phyloP scores from a whole-genome alignment of 495 filamentous ascomycete genomes.

The Xylaria flabelliformis region DNA sequence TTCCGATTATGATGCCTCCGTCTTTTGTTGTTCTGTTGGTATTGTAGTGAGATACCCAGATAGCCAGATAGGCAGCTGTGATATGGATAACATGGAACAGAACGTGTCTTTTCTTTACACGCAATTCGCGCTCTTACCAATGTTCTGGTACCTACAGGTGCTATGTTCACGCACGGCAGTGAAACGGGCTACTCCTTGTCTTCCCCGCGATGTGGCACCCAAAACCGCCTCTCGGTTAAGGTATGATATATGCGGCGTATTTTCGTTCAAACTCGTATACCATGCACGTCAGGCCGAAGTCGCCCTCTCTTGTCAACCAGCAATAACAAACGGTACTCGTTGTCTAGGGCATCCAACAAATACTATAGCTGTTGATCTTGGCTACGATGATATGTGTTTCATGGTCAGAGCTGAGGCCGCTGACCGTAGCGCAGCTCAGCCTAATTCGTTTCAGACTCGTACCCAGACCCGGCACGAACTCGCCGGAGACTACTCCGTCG shows the following conservation, averaged over 20 bases:
- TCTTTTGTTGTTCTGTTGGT: neutral
- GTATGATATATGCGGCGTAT: neutral
- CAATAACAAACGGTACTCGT: neutral
- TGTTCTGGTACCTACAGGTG: neutral
- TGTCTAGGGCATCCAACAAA: neutral
- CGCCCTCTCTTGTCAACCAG: neutral
- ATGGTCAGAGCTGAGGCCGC: neutral
- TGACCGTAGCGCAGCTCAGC: neutral
- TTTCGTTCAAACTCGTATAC: neutral
- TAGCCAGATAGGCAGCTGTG: neutral
- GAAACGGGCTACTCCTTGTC: neutral
- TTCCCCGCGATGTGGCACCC: neutral
- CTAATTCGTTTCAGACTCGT: conserved; percentile 18
- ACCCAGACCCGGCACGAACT: neutral
- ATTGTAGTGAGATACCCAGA: neutral
- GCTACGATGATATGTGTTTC: conserved; percentile 11
- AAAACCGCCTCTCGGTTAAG: neutral
- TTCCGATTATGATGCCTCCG: neutral
- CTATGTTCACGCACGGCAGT: neutral
- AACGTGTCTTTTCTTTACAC: neutral
- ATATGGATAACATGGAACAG: neutral
- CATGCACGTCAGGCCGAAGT: neutral
- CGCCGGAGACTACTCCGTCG: conserved; percentile 5
- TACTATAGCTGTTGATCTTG: neutral
- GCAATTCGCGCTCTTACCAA: neutral